Base-by-base conservation (phyloP, 371 early-diverging fungal genomes). In the Gilbertella persicaria region DNA sequence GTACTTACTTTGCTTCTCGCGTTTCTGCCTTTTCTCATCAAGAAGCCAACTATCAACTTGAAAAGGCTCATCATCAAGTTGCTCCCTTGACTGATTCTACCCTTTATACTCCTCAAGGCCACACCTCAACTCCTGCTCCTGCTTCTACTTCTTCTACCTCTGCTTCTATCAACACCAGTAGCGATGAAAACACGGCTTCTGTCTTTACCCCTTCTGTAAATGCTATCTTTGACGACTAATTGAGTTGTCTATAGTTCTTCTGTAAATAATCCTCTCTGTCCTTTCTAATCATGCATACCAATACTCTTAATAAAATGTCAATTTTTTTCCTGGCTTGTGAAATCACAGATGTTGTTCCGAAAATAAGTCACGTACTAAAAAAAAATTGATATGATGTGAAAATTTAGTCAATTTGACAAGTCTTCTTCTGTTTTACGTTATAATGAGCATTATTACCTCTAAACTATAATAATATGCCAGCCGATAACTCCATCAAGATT, bases 401-500 rank as follows among this genome's bases (percentile, higher is more conserved):
- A n/a, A n/a, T n/a, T n/a, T n/a, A n/a, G n/a, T n/a, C n/a, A n/a
- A n/a, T n/a, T n/a, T n/a, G n/a, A n/a, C n/a, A n/a, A n/a, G n/a
- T n/a, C n/a, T n/a, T n/a, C n/a, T n/a, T n/a, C n/a, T n/a, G n/a
- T n/a, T n/a, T n/a, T n/a, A n/a, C n/a, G n/a, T n/a, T n/a, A n/a
- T n/a, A n/a, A n/a, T n/a, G n/a, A n/a, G n/a, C n/a, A n/a, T n/a
- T n/a, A n/a, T n/a, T n/a, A n/a, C n/a, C n/a, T n/a, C n/a, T n/a
- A n/a, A n/a, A n/a, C n/a, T n/a, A n/a, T n/a, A n/a, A n/a, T n/a
- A 43, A 12, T 42, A 74, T 74, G 74, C 61, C 74, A 40, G 38
- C 44, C n/a, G 75, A 74, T 53, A 74, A 74, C 48, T 63, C 75
- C 24, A 74, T 97, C 78, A 94, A 94, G 72, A 89, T 97, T 69